Percentiles rank a stretch among this genome's conserved stretches.
phyloP scores from a whole-genome alignment of 768 basidiomycete genomes.

The Podaxis pistillaris region DNA sequence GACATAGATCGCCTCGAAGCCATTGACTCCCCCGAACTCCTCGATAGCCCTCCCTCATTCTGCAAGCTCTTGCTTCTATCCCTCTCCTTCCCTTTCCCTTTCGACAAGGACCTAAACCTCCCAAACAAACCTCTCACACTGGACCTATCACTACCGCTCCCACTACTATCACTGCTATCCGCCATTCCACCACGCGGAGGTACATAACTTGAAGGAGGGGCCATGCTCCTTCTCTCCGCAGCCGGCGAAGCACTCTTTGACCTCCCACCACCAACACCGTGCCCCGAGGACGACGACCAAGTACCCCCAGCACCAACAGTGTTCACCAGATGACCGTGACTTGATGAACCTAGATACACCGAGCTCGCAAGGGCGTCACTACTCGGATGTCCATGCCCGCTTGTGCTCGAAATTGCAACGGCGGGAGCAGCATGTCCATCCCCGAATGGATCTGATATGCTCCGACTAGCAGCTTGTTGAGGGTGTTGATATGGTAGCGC shows the following conservation, averaged over 20 bases:
- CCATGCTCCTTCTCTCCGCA: background rate
- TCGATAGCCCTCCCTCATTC: background rate
- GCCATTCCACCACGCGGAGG: background rate
- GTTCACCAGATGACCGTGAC: background rate
- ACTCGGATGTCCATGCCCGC: conserved; percentile 9
- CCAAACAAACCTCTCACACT: conserved; percentile 6
- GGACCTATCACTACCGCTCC: conserved; percentile 1
- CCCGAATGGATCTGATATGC: background rate
- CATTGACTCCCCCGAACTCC: conserved; percentile 10
- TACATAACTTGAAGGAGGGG: conserved; percentile 8
- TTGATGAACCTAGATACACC: background rate
- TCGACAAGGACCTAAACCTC: background rate
- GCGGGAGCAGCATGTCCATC: background rate
- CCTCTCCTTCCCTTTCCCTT: background rate
- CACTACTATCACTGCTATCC: background rate
- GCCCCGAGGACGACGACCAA: conserved; percentile 4
- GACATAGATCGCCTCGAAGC: conserved; percentile 9
- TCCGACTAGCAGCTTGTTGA: background rate
- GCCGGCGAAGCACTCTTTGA: conserved; percentile 6
- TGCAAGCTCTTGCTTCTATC: background rate
- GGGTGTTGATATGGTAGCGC: background rate
- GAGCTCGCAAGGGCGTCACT: background rate
- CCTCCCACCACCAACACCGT: background rate
- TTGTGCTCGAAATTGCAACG: background rate
- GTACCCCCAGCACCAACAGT: background rate